Percentiles rank a stretch among this genome's conserved stretches.
These are phyloP conservation scores for Syzygium malaccense DNA, from an alignment of 441 rosid species.

Conservation along the genomic window DNA sequence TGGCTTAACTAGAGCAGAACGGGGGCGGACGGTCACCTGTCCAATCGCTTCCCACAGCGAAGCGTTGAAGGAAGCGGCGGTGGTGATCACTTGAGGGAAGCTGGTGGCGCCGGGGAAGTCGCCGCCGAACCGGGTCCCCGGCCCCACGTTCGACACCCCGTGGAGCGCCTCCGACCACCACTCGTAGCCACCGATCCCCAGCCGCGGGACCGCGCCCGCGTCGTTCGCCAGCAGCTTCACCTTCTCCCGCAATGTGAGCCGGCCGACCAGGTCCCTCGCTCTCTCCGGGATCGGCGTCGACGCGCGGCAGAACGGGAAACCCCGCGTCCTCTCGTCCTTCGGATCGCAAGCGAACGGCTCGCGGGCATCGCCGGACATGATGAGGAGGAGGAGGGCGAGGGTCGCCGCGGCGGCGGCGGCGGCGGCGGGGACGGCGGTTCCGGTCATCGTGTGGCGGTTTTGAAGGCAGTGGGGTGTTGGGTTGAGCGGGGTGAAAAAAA, in stretches of 20 bases:
- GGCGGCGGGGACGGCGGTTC: neutral
- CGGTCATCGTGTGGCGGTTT: conserved; percentile 4
- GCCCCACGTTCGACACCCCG: neutral
- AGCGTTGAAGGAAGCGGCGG: neutral
- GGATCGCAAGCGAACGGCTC: neutral
- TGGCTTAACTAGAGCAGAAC: neutral
- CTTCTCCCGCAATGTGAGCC: neutral
- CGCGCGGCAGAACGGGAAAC: neutral
- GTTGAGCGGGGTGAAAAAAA: conserved; percentile 3
- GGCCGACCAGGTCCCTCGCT: neutral
- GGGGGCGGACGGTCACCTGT: neutral
- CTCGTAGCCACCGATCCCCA: neutral
- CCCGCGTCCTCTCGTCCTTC: neutral
- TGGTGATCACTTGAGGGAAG: neutral
- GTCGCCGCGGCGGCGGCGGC: neutral
- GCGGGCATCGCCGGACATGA: neutral
- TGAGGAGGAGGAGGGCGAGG: conserved; percentile 1
- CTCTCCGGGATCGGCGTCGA: neutral
- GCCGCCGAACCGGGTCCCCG: neutral
- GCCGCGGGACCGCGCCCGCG: neutral
- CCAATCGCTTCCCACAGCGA: neutral
- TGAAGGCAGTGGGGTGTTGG: neutral
- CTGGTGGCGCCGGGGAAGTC: neutral
- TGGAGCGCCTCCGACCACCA: conserved; percentile 2
- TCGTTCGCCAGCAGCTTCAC: neutral